A percentile compares a stretch with the other conserved stretches of the same genome.
phyloP scores from a whole-genome alignment of 108 stramenopile species.

The Schizochytrium sp. region DNA sequence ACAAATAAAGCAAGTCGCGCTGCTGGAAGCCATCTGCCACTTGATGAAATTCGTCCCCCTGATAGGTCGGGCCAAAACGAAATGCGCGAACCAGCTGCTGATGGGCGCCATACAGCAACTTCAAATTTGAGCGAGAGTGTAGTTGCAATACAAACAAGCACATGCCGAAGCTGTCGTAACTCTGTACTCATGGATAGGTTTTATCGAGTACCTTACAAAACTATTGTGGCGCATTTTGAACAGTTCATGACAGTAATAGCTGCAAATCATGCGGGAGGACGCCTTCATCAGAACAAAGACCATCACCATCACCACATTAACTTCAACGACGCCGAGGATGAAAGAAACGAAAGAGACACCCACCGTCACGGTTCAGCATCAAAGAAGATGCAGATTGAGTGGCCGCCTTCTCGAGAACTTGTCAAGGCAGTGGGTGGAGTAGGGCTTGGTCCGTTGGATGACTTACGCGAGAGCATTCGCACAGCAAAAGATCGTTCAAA shows the following conservation, averaged over 20 bases:
- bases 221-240: slow-evolving; percentile 83
- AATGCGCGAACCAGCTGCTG: background rate
- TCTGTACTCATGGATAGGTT: slow-evolving; percentile 68
- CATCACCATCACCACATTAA: too few relatives aligned
- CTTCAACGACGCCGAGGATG: too few relatives aligned
- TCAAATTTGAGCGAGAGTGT: background rate
- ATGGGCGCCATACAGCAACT: background rate
- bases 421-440: slow-evolving; percentile 82
- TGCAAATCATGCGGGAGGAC: slow-evolving; percentile 65
- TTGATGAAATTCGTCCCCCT: slow-evolving; percentile 31
- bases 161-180: slow-evolving; percentile 79
- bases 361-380: background rate
- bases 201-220: slow-evolving; percentile 83
- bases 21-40: background rate
- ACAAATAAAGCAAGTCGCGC: slow-evolving; percentile 24
- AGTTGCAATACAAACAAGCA: slow-evolving; percentile 15
- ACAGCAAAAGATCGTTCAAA: slow-evolving; percentile 49
- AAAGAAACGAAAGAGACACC: background rate
- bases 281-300: slow-evolving; percentile 49
- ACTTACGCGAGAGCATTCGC: slow-evolving; percentile 59
- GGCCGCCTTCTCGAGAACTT: slow-evolving; percentile 81
- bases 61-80: slow-evolving; percentile 62
- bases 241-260: slow-evolving; percentile 77
- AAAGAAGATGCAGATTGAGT: slow-evolving; percentile 58
- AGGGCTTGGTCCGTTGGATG: slow-evolving; percentile 79